Conservation (phyloP, 805 yeast genomes). For the Candida xiaguanensis region DNA sequence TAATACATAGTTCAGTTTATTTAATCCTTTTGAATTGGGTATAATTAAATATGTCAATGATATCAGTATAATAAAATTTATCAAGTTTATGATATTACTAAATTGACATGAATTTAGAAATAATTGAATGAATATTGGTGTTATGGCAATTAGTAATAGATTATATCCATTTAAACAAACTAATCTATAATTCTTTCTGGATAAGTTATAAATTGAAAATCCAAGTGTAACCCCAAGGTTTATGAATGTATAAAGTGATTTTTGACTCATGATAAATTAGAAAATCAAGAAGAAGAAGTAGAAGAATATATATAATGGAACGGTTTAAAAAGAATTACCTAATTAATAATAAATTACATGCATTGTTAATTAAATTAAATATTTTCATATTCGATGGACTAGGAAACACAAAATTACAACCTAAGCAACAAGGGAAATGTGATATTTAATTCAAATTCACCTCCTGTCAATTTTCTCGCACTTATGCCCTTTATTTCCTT, state of each 20-base stretch:
- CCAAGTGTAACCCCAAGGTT: background rate
- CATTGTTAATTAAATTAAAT: background rate
- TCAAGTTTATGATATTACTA: background rate
- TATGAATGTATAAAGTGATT: background rate
- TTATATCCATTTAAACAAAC: background rate
- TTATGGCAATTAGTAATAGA: background rate
- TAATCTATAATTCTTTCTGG: background rate
- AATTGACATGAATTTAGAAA: background rate
- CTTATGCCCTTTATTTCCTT: too few relatives aligned
- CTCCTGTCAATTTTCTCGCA: too few relatives aligned
- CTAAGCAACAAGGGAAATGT: background rate
- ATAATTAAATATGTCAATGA: constrained; percentile 1
- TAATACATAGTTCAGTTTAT: background rate
- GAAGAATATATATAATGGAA: background rate
- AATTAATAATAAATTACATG: background rate
- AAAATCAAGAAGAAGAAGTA: background rate
- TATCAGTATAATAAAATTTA: background rate
- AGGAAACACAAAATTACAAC: background rate
- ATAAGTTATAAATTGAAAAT: background rate
- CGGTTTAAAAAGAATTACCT: background rate
- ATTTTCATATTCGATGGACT: background rate
- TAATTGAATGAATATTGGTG: background rate
- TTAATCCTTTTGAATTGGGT: background rate
- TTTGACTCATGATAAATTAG: background rate
- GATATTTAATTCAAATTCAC: background rate